Conservation (phyloP, 345 rosid genomes). For the Geranium rotundifolium region DNA sequence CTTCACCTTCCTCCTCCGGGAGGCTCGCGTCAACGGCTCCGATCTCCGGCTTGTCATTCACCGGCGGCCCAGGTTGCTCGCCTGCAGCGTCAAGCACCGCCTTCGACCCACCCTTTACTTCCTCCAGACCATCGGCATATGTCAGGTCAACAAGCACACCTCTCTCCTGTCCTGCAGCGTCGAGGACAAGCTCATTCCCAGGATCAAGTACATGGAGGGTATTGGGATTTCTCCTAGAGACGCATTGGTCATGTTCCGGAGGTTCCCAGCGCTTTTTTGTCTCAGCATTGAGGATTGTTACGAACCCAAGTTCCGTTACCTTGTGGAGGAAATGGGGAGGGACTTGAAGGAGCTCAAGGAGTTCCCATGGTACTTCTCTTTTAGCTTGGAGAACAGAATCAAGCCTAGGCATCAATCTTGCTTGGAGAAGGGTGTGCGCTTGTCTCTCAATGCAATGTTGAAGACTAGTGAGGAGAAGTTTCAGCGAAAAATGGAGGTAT, state of each 20-base stretch:
- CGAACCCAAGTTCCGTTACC: conserved; percentile 59
- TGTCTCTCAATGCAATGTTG: conserved; percentile 52
- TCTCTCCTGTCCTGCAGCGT: conserved; percentile 75
- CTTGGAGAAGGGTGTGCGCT: conserved; percentile 53
- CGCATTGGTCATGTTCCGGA: conserved; percentile 46
- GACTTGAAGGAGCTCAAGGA: conserved; percentile 64
- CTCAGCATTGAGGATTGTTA: conserved; percentile 54
- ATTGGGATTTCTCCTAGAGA: conserved; percentile 54
- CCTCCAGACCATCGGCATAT: conserved; percentile 66
- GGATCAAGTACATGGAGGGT: conserved; percentile 53
- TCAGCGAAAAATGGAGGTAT: conserved; percentile 43
- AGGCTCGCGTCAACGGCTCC: conserved; percentile 44
- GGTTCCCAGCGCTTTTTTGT: conserved; percentile 75
- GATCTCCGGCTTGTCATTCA: conserved; percentile 44
- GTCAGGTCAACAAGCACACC: conserved; percentile 53
- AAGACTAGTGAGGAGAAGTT: conserved; percentile 52
- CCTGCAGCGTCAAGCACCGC: conserved; percentile 43
- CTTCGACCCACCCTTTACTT: conserved; percentile 73
- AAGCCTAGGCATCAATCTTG: conserved; percentile 70
- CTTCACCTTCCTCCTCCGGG: conserved; percentile 90
- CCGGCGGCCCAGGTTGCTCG: conserved; percentile 77
- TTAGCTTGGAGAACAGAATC: conserved; percentile 76
- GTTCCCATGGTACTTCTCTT: conserved; percentile 82
- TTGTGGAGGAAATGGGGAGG: conserved; percentile 76
- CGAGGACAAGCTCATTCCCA: conserved; percentile 52